Evolutionary conservation across 768 basidiomycete genomes (phyloP).

Genomic region (Kwoniella newhampshirensis): DNA sequence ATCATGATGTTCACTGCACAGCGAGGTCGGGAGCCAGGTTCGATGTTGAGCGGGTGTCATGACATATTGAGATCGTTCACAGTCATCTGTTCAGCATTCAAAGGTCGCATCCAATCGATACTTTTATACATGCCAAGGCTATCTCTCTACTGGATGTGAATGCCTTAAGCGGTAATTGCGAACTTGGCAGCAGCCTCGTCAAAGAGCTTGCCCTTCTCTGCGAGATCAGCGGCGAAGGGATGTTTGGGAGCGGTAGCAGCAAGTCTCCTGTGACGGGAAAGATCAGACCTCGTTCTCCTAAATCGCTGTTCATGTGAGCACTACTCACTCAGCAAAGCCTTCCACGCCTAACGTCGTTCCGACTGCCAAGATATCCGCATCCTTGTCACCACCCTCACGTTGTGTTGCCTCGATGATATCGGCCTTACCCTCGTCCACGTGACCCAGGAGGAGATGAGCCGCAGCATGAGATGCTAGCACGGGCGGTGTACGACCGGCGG

Average conservation of each 20-base stretch:
- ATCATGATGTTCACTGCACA: no score
- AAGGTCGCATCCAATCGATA: no score
- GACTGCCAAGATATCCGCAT: constrained; percentile 43
- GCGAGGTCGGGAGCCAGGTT: no score
- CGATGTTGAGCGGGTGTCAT: no score
- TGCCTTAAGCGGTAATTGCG: constrained; percentile 35
- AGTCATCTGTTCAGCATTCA: no score
- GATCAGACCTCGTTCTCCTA: neutral
- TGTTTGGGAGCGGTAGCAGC: constrained; percentile 43
- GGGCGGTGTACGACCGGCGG: constrained; percentile 48
- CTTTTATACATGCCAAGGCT: no score
- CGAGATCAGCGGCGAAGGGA: constrained; percentile 52
- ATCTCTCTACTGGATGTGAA: neutral
- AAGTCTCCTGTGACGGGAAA: constrained; percentile 41
- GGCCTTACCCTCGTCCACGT: constrained; percentile 53
- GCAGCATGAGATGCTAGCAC: constrained; percentile 53
- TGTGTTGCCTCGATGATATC: constrained; percentile 49
- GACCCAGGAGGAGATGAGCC: constrained; percentile 50
- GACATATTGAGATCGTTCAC: no score
- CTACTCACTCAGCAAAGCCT: constrained; percentile 38
- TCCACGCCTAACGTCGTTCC: constrained; percentile 42
- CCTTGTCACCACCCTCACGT: constrained; percentile 33
- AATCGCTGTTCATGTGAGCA: neutral
- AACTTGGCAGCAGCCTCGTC: constrained; percentile 55
- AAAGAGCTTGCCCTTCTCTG: constrained; percentile 51